These are phyloP conservation scores for Eucalyptus caleyi DNA, from an alignment of 345 rosid species.

Conservation along the genomic window DNA sequence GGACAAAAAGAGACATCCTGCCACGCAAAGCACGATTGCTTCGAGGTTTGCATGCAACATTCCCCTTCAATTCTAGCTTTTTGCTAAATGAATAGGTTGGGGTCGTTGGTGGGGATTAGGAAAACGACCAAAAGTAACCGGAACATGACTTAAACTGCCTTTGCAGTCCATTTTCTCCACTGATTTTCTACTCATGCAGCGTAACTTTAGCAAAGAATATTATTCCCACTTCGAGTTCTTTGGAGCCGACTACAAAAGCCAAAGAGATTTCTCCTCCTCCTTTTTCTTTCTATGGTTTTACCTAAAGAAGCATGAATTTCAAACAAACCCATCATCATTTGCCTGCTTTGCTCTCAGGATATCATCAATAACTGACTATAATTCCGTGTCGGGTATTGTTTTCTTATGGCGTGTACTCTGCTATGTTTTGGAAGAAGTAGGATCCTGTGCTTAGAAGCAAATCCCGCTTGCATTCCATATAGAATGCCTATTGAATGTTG, in stretches of 20 bases:
- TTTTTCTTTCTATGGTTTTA: neutral
- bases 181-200: neutral
- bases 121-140: neutral
- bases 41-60: neutral
- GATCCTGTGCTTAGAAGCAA: neutral
- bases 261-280: neutral
- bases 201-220: neutral
- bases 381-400: neutral
- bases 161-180: neutral
- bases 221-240: neutral
- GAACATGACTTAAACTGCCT: neutral
- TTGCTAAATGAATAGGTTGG: neutral
- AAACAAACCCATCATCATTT: neutral
- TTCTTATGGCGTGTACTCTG: neutral
- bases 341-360: neutral
- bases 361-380: neutral
- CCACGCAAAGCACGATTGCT: neutral
- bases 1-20: neutral
- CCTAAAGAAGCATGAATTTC: neutral
- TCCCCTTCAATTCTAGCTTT: neutral
- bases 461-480: neutral
- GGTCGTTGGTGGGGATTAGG: neutral
- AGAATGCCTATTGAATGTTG: neutral
- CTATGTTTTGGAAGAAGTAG: neutral
- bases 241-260: neutral